A percentile compares a stretch with the other conserved stretches of the same genome.
Evolutionary conservation across 2,329 filamentous ascomycete species (phyloP).

Genomic region (Epichloe glyceriae): DNA sequence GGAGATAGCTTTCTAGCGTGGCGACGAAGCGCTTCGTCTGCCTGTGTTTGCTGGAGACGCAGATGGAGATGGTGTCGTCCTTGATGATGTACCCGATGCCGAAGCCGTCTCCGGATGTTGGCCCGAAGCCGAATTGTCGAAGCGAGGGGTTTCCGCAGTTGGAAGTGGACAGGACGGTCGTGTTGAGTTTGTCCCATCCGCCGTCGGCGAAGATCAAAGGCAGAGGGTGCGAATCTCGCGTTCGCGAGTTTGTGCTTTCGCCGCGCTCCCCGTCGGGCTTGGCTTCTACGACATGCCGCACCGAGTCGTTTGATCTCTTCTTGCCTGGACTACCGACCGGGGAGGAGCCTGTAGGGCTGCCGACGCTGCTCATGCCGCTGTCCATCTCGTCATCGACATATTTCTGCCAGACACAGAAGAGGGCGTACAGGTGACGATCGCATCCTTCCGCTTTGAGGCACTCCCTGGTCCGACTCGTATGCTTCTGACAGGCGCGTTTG

Average conservation of each 20-base stretch:
- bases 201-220: slow-evolving; percentile 75
- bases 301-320: slow-evolving; percentile 32
- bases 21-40: slow-evolving; percentile 88
- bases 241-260: slow-evolving; percentile 40
- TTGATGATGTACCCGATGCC: slow-evolving; percentile 99
- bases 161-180: slow-evolving; percentile 87
- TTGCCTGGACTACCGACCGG: slow-evolving; percentile 39
- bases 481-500: slow-evolving; percentile 69
- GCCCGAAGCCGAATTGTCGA: slow-evolving; percentile 92
- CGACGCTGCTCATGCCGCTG: slow-evolving; percentile 43
- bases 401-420: slow-evolving; percentile 92
- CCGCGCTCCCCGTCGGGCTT: slow-evolving; percentile 32
- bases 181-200: slow-evolving; percentile 94
- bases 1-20: slow-evolving; percentile 75
- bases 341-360: slow-evolving; percentile 43
- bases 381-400: slow-evolving; percentile 55
- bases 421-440: slow-evolving; percentile 83
- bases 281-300: slow-evolving; percentile 20
- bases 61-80: slow-evolving; percentile 62
- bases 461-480: slow-evolving; percentile 65
- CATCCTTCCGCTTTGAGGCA: slow-evolving; percentile 85
- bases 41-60: slow-evolving; percentile 82
- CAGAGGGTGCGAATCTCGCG: slow-evolving; percentile 36
- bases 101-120: slow-evolving; percentile 85
- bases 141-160: slow-evolving; percentile 96